These are phyloP conservation scores for Termitomyces sp. DNA, from an alignment of 768 basidiomycete species.

Conservation along the genomic window DNA sequence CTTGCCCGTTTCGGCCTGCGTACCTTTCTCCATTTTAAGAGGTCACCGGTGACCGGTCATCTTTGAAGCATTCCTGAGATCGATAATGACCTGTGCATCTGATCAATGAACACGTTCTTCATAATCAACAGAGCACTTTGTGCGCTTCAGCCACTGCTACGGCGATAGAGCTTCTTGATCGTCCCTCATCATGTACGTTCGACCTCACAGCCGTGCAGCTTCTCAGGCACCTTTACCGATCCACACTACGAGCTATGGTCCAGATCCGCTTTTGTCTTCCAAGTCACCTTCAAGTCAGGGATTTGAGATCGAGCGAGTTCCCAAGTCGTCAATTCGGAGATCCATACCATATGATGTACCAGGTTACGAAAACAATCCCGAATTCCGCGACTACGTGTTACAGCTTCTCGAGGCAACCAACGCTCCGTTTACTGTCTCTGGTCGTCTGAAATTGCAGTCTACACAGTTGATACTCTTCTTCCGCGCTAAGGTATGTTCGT, in stretches of 20 bases:
- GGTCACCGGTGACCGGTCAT: too few species aligned
- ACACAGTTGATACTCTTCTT: slow-evolving; percentile 71
- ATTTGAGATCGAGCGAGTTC: slow-evolving; percentile 64
- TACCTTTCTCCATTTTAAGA: background rate
- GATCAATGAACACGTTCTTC: slow-evolving; percentile 7
- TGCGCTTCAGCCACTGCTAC: background rate
- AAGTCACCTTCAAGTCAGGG: slow-evolving; percentile 39
- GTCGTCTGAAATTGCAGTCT: slow-evolving; percentile 68
- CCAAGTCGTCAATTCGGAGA: slow-evolving; percentile 30
- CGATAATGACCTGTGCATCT: background rate
- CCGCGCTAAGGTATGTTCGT: slow-evolving; percentile 65
- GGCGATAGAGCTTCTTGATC: background rate
- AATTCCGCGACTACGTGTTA: slow-evolving; percentile 52
- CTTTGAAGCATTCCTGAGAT: too few species aligned
- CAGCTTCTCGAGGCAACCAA: slow-evolving; percentile 56
- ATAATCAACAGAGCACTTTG: background rate
- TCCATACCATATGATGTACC: slow-evolving; percentile 23
- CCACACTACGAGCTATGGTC: slow-evolving; percentile 18
- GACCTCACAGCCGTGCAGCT: slow-evolving; percentile 13
- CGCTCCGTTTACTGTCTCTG: slow-evolving; percentile 60
- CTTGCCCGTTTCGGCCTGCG: background rate
- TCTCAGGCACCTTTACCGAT: slow-evolving; percentile 25
- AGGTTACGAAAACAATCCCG: slow-evolving; percentile 44
- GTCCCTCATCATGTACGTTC: slow-evolving; percentile 2
- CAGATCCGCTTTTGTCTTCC: slow-evolving; percentile 28